A percentile compares a stretch with the other conserved stretches of the same genome.
phyloP scores from a whole-genome alignment of 345 rosid genomes.

The Brassica incana region DNA sequence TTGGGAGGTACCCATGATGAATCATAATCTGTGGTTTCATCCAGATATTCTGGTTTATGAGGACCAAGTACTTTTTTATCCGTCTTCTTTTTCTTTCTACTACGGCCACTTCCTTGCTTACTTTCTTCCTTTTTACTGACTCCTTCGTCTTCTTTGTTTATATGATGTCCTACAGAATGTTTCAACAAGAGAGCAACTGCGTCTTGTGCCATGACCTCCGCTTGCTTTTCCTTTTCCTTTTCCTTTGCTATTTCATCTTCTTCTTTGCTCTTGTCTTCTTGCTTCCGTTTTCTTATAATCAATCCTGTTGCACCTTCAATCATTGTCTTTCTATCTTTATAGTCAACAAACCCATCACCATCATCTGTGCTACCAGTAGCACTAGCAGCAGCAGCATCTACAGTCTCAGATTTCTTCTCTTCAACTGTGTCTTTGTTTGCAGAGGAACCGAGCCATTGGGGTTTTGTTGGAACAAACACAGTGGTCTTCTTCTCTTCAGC shows the following conservation, averaged over 20 bases:
- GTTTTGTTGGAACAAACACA: slow-evolving; percentile 59
- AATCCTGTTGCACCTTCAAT: slow-evolving; percentile 72
- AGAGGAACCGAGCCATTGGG: slow-evolving; percentile 96
- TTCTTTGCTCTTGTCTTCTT: slow-evolving; percentile 44
- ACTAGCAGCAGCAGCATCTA: slow-evolving; percentile 17
- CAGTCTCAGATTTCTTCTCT: slow-evolving; percentile 44
- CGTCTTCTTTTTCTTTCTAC: slow-evolving; percentile 47
- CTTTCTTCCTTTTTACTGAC: slow-evolving; percentile 38
- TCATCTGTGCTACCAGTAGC: slow-evolving; percentile 37
- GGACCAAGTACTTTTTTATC: slow-evolving; percentile 67
- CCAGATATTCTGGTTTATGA: slow-evolving; percentile 72
- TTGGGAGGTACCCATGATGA: slow-evolving; percentile 90
- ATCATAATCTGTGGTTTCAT: slow-evolving; percentile 51
- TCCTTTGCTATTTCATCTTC: slow-evolving; percentile 44
- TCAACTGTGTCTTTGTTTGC: slow-evolving; percentile 45
- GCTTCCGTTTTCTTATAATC: slow-evolving; percentile 78
- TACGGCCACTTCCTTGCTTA: slow-evolving; percentile 29
- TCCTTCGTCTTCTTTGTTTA: slow-evolving; percentile 49
- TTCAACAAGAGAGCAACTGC: slow-evolving; percentile 86
- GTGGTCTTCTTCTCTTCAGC: slow-evolving; percentile 44
- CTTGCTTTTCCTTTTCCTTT: slow-evolving; percentile 45
- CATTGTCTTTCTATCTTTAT: slow-evolving; percentile 72
- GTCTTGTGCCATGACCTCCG: slow-evolving; percentile 65
- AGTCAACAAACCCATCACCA: slow-evolving; percentile 72
- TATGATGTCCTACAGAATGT: slow-evolving; percentile 69